These are phyloP conservation scores for Lecanicillium sp. DNA, from an alignment of 2,329 filamentous ascomycete genomes.

Conservation along the genomic window DNA sequence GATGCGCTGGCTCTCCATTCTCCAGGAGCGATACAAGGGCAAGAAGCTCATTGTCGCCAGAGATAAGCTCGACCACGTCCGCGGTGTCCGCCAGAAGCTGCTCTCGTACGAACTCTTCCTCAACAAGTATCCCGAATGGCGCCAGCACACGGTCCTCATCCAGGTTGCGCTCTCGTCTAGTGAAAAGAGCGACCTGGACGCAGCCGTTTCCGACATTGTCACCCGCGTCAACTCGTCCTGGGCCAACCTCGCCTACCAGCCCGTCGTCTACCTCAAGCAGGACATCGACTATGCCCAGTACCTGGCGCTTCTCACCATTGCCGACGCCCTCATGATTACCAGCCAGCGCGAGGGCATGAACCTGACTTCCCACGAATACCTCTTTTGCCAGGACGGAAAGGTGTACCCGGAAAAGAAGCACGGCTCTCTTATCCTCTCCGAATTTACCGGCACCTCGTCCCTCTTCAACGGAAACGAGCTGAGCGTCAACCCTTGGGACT, in stretches of 20 bases:
- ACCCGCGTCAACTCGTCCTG: constrained; percentile 89
- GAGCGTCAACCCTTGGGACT: constrained; percentile 93
- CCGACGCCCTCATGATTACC: constrained; percentile 89
- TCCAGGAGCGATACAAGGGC: constrained; percentile 77
- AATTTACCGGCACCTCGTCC: constrained; percentile 88
- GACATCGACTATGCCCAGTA: constrained; percentile 92
- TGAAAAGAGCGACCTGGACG: constrained; percentile 81
- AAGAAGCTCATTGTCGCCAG: constrained; percentile 89
- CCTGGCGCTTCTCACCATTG: constrained; percentile 81
- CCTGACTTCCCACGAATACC: constrained; percentile 86
- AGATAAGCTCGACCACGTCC: constrained; percentile 89
- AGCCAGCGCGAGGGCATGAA: constrained; percentile 98
- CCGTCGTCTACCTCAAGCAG: constrained; percentile 88
- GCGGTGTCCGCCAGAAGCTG: constrained; percentile 89
- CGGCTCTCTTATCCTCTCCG: constrained; percentile 84
- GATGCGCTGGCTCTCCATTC: constrained; percentile 68
- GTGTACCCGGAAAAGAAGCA: constrained; percentile 66
- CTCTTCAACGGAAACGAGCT: constrained; percentile 77
- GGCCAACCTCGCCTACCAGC: constrained; percentile 86
- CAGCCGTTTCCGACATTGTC: constrained; percentile 86
- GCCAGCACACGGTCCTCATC: constrained; percentile 81
- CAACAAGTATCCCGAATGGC: constrained; percentile 87
- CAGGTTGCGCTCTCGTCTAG: constrained; percentile 89
- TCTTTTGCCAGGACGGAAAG: constrained; percentile 85
- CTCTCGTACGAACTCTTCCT: constrained; percentile 89